Percentiles rank a stretch among this genome's conserved stretches.
phyloP scores from a whole-genome alignment of 2,329 filamentous ascomycete species.

The Coniochaeta sp. region DNA sequence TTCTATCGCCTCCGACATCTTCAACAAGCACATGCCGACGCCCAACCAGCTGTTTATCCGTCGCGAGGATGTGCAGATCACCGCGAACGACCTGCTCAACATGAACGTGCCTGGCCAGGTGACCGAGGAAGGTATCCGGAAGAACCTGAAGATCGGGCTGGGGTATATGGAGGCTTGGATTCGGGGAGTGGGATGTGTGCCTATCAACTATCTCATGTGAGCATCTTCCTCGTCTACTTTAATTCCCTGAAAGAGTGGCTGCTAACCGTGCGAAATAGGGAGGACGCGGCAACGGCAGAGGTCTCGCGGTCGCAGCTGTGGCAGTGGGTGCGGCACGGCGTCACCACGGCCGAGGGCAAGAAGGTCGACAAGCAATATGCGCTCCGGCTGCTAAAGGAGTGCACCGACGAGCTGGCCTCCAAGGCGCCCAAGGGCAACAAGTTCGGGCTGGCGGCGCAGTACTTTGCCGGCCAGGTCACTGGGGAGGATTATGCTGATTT shows the following conservation, averaged over 20 bases:
- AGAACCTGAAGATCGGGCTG: conserved; percentile 95
- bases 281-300: conserved; percentile 95
- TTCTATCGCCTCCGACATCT: conserved; percentile 79
- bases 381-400: conserved; percentile 78
- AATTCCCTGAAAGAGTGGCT: background rate
- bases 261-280: conserved; percentile 33
- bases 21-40: conserved; percentile 98
- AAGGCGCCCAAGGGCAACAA: conserved; percentile 86
- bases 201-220: conserved; percentile 93
- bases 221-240: conserved; percentile 7
- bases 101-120: conserved; percentile 93
- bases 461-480: conserved; percentile 88
- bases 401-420: conserved; percentile 64
- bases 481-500: conserved; percentile 98
- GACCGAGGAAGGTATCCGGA: conserved; percentile 90
- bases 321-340: conserved; percentile 80
- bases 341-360: conserved; percentile 80
- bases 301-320: conserved; percentile 91
- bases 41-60: conserved; percentile 93
- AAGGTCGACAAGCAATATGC: conserved; percentile 89
- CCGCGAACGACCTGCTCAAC: conserved; percentile 86
- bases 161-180: conserved; percentile 99
- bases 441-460: conserved; percentile 81
- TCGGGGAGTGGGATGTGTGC: conserved; percentile 87
- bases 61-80: conserved; percentile 81